Percentiles rank a stretch among this genome's conserved stretches.
These are phyloP conservation scores for Globisporangium radiosum DNA, from an alignment of 352 stramenopile genomes.

Conservation along the genomic window DNA sequence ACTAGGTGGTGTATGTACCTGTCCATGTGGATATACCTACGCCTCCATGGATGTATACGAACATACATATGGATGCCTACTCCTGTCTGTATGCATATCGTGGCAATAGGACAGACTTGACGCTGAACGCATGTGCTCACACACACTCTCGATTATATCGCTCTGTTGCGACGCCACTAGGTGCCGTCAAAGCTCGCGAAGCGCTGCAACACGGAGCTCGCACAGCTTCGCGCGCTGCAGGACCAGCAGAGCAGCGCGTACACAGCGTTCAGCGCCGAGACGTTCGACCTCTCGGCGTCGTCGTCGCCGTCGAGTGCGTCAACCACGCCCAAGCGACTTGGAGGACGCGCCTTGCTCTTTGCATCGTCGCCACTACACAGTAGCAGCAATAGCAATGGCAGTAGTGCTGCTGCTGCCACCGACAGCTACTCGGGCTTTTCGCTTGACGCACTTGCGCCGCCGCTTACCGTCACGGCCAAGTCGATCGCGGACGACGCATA, in stretches of 20 bases:
- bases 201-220: constrained; percentile 52
- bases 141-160: neutral
- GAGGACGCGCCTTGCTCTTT: constrained; percentile 28
- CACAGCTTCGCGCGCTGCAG: constrained; percentile 26
- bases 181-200: constrained; percentile 44
- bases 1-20: too few species aligned
- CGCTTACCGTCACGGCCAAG: constrained; percentile 13
- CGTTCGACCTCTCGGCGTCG: constrained; percentile 24
- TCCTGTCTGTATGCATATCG: too few species aligned
- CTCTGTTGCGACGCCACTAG: constrained; percentile 9
- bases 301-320: constrained; percentile 7
- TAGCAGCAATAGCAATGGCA: neutral
- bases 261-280: constrained; percentile 62
- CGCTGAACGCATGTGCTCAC: neutral
- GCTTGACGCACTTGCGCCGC: constrained; percentile 27
- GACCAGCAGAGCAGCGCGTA: constrained; percentile 53
- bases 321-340: constrained; percentile 6
- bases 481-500: constrained; percentile 3
- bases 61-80: too few species aligned
- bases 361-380: constrained; percentile 14
- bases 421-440: constrained; percentile 46
- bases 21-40: too few species aligned
- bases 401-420: neutral
- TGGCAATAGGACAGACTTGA: too few species aligned
- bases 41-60: too few species aligned